Percentiles rank a stretch among this genome's conserved stretches.
phyloP scores from a whole-genome alignment of 108 stramenopile species.

The Discostella stelligeroides region DNA sequence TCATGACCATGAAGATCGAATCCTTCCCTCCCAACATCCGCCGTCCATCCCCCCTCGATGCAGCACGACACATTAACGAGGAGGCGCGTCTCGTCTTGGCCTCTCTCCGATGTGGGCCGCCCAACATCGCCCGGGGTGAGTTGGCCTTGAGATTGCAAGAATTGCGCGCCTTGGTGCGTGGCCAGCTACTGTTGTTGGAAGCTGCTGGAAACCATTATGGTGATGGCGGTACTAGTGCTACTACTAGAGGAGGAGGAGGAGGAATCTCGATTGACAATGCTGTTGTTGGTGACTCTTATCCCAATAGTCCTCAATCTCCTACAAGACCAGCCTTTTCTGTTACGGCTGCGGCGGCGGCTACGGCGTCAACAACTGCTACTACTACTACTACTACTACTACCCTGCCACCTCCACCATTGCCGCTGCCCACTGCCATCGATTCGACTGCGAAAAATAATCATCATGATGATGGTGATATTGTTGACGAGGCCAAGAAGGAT shows the following conservation, averaged over 20 bases:
- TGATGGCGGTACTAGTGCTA: not conserved
- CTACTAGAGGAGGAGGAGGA: not conserved
- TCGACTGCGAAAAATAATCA: too few species aligned
- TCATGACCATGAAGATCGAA: slow-evolving; percentile 19
- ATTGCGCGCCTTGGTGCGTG: slow-evolving; percentile 53
- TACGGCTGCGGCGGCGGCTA: not conserved
- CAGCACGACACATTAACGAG: slow-evolving; percentile 76
- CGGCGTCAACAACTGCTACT: not conserved
- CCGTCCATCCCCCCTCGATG: slow-evolving; percentile 27
- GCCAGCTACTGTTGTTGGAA: not conserved
- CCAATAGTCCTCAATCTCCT: not conserved
- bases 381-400: not conserved
- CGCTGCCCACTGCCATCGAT: not conserved
- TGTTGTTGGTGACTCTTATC: slow-evolving; percentile 1
- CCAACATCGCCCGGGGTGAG: slow-evolving; percentile 75
- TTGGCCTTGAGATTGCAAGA: slow-evolving; percentile 73
- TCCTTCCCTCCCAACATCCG: slow-evolving; percentile 34
- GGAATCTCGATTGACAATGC: slow-evolving; percentile 10
- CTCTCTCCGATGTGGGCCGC: slow-evolving; percentile 79
- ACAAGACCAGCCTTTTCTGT: not conserved
- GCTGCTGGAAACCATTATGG: slow-evolving; percentile 3
- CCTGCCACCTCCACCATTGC: not conserved
- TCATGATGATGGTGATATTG: not conserved
- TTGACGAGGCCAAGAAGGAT: not conserved
- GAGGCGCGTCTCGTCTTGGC: slow-evolving; percentile 78